Percentiles rank a stretch among this genome's conserved stretches.
Conservation (phyloP, 2,329 filamentous ascomycete species). For the Ustulina deusta region DNA sequence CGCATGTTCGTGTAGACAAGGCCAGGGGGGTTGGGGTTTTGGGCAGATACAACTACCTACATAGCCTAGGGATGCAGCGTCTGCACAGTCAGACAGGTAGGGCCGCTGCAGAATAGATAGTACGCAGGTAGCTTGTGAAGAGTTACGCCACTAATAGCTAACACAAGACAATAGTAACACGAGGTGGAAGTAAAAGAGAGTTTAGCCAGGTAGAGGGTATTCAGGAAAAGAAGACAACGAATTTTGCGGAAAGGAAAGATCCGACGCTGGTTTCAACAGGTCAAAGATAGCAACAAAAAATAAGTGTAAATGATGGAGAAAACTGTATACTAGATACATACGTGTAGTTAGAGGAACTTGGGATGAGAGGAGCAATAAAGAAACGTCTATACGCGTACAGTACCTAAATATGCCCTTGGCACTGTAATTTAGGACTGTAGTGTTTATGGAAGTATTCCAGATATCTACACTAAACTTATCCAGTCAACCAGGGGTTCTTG, state of each 20-base stretch:
- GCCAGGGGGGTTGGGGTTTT: constrained; percentile 4
- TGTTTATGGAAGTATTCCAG: constrained; percentile 11
- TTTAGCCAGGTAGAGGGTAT: neutral
- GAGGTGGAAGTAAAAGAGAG: neutral
- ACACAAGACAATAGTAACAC: constrained; percentile 6
- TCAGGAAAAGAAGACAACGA: constrained; percentile 8
- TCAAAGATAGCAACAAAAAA: constrained; percentile 1
- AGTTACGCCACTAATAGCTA: neutral
- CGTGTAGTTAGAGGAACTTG: too few relatives aligned
- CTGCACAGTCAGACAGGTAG: constrained; percentile 27
- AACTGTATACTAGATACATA: neutral
- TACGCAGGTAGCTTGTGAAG: neutral
- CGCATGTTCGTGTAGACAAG: too few relatives aligned
- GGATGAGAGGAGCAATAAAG: constrained; percentile 18
- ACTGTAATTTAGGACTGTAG: too few relatives aligned
- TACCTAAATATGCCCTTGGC: too few relatives aligned
- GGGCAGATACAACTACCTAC: constrained; percentile 8
- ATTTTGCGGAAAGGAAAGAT: neutral
- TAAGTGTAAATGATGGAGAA: neutral
- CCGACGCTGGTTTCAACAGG: neutral
- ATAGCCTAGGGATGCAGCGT: neutral
- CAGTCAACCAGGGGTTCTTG: constrained; percentile 3
- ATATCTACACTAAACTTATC: constrained; percentile 6
- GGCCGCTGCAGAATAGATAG: constrained; percentile 6
- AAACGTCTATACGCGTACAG: too few relatives aligned